Percentiles rank a stretch among this genome's conserved stretches.
These are phyloP conservation scores for Cordyceps militaris DNA, from an alignment of 2,329 filamentous ascomycete species.

Conservation along the genomic window DNA sequence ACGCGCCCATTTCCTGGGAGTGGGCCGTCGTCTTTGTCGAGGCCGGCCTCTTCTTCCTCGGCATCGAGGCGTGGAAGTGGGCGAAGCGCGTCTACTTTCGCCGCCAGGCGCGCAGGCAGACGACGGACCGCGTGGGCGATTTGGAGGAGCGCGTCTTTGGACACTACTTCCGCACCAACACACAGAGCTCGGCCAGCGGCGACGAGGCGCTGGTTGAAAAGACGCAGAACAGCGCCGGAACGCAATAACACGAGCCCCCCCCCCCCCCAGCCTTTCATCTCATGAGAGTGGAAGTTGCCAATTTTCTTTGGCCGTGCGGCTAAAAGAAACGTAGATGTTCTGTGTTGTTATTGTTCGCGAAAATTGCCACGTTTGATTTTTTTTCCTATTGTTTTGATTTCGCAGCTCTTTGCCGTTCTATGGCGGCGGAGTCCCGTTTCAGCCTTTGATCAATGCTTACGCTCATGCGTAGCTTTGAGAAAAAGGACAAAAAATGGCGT, in stretches of 20 bases:
- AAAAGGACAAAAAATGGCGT: neutral
- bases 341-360: neutral
- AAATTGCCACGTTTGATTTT: neutral
- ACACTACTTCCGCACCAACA: slow-evolving; percentile 22
- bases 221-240: slow-evolving; percentile 10
- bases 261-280: neutral
- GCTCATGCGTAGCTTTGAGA: neutral
- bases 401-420: neutral
- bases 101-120: slow-evolving; percentile 21
- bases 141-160: slow-evolving; percentile 29
- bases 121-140: slow-evolving; percentile 15
- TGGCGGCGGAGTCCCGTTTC: neutral
- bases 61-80: slow-evolving; percentile 53
- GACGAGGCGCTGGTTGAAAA: slow-evolving; percentile 16
- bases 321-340: neutral
- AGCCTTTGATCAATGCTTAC: neutral
- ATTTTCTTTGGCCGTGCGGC: slow-evolving; percentile 1
- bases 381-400: slow-evolving; percentile 8
- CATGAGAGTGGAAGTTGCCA: slow-evolving; percentile 8
- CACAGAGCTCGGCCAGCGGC: slow-evolving; percentile 14
- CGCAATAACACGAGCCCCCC: slow-evolving; percentile 17
- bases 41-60: slow-evolving; percentile 48
- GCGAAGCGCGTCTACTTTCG: slow-evolving; percentile 41
- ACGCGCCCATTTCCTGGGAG: slow-evolving; percentile 52
- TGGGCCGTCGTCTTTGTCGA: slow-evolving; percentile 52